phyloP scores from a whole-genome alignment of 169 alveolate genomes.

The Plasmodium blacklocki region DNA sequence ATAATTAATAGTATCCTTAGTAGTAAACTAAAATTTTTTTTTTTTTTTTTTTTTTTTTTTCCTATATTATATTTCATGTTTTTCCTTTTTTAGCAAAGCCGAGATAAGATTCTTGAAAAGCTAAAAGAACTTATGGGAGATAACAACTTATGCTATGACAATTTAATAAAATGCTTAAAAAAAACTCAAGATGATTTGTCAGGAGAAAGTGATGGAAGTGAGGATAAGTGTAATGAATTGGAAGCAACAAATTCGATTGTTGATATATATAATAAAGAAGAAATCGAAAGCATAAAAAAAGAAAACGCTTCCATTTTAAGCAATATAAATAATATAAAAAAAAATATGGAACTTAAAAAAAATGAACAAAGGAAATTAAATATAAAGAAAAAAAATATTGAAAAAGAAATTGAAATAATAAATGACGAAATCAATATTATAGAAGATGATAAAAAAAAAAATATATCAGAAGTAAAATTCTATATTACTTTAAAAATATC shows the following conservation, averaged over 20 bases:
- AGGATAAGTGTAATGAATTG: not conserved
- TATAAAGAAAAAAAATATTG: slow-evolving; percentile 40
- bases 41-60: not conserved
- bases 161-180: slow-evolving; percentile 11
- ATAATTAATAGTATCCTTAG: not conserved
- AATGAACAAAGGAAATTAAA: slow-evolving; percentile 52
- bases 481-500: slow-evolving; percentile 43
- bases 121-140: slow-evolving; percentile 32
- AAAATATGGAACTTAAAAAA: slow-evolving; percentile 55
- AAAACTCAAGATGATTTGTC: slow-evolving; percentile 25
- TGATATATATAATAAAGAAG: slow-evolving; percentile 26
- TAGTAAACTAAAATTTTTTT: not conserved
- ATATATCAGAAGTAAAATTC: slow-evolving; percentile 52
- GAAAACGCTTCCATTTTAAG: slow-evolving; percentile 16
- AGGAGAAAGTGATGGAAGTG: slow-evolving; percentile 19
- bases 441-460: slow-evolving; percentile 64
- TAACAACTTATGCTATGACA: slow-evolving; percentile 21
- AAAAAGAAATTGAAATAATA: slow-evolving; percentile 47
- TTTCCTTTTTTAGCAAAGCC: slow-evolving; percentile 8
- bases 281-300: slow-evolving; percentile 37
- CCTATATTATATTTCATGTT: not conserved
- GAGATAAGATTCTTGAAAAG: slow-evolving; percentile 22
- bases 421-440: slow-evolving; percentile 54
- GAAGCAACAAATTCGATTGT: slow-evolving; percentile 9
- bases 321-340: slow-evolving; percentile 36